phyloP scores from a whole-genome alignment of 1,284 basidiomycete genomes.

The Sanghuangporus sanghuang region DNA sequence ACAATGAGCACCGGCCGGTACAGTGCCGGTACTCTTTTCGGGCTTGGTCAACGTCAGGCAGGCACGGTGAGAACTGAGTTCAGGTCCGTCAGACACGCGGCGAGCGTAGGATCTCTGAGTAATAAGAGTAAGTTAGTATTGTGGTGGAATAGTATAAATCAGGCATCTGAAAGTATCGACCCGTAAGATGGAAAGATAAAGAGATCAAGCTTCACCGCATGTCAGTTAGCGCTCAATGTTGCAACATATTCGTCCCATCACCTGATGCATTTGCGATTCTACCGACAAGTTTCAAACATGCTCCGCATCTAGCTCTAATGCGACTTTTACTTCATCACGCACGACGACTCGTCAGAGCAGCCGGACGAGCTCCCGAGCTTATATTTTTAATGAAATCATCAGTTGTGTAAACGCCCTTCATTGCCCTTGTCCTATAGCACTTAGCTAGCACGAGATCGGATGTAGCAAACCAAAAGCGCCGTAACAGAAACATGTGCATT shows the following conservation, averaged over 20 bases:
- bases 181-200: neutral
- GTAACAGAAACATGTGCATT: conserved; percentile 2
- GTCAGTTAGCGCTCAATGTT: neutral
- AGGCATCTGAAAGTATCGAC: neutral
- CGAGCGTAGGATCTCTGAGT: neutral
- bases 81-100: conserved; percentile 1
- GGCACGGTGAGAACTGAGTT: conserved; percentile 5
- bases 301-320: neutral
- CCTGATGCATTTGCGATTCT: neutral
- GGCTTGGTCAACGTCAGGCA: neutral
- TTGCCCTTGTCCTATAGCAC: neutral
- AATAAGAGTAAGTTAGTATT: neutral
- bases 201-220: neutral
- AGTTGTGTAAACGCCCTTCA: neutral
- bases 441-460: neutral
- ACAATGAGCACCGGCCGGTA: neutral
- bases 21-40: neutral
- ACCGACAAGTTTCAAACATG: conserved; percentile 1
- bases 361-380: neutral
- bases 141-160: neutral
- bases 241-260: neutral
- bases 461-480: neutral
- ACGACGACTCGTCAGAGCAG: neutral
- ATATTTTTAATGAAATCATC: neutral
- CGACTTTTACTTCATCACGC: neutral